Conservation (phyloP, 2,329 filamentous ascomycete genomes). For the Fusarium sp. region DNA sequence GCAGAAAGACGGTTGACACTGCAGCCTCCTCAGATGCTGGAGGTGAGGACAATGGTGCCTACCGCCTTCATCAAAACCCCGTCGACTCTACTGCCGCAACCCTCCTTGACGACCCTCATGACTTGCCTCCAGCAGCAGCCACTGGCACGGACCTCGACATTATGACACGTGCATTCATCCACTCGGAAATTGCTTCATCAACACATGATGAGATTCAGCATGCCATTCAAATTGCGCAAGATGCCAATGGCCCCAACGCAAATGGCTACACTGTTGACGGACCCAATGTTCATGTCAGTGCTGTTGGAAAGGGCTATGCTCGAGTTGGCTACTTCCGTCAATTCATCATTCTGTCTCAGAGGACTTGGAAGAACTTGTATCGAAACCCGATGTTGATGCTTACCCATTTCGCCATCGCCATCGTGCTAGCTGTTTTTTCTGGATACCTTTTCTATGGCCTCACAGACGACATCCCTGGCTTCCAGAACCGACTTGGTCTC, state of each 20-base stretch:
- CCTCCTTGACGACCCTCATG: constrained; percentile 74
- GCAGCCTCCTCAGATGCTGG: constrained; percentile 68
- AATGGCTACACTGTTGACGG: constrained; percentile 60
- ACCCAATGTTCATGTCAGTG: constrained; percentile 62
- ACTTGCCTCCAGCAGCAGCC: constrained; percentile 66
- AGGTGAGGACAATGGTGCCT: constrained; percentile 59
- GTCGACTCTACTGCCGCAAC: constrained; percentile 61
- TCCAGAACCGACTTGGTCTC: constrained; percentile 95
- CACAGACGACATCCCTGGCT: constrained; percentile 94
- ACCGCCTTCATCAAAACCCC: constrained; percentile 60
- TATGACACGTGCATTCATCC: constrained; percentile 78
- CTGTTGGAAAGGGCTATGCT: constrained; percentile 80
- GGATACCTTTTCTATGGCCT: constrained; percentile 97
- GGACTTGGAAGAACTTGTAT: constrained; percentile 98
- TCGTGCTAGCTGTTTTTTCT: constrained; percentile 90
- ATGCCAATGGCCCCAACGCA: constrained; percentile 71
- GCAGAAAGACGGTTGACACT: constrained; percentile 73
- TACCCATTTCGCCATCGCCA: constrained; percentile 97
- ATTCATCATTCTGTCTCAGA: constrained; percentile 86
- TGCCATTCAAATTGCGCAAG: constrained; percentile 70
- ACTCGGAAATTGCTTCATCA: constrained; percentile 78
- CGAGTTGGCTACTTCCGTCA: constrained; percentile 83
- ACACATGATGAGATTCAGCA: constrained; percentile 82
- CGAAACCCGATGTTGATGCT: constrained; percentile 98
- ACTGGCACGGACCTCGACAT: constrained; percentile 82